Evolutionary conservation across 306 rosid species (phyloP), one percentile per base, ranked within the genome.

Genomic region (Inga laurina): DNA sequence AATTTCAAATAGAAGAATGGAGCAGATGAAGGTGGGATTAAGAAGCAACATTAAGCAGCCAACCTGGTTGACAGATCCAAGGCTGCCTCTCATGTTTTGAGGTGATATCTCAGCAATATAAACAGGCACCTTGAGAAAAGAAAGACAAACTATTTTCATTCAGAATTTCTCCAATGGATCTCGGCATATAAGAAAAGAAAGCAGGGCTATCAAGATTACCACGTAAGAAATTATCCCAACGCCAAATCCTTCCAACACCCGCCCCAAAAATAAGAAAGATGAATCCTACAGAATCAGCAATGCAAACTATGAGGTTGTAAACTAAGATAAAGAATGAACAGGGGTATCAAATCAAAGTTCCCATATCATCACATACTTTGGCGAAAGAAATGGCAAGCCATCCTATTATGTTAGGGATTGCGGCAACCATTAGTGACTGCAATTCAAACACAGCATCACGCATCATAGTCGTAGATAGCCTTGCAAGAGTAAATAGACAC

Each of bases 1-100:
- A 22, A 57, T 30, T 37, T 22, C 71, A 68, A 79, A 68, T 56
- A 18, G 84, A 18, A n/a, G 10, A 32, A 8, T 12, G 74, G 12
- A 22, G 67, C 52, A 30, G 70, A 77, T 4, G 43, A 86, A 14
- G 34, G 52, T 44, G 7, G 16, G 30, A 62, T 51, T 21, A 71
- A 70, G 59, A 82, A 43, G 71, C 69, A 83, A 76, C 45, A 76
- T 75, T n/a, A 80, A 45, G 41, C 48, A 70, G 32, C 82, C 72
- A 84, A 94, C 98, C 98, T 94, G 98, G 84, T 94, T 92, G 39
- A 92, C 93, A 61, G 98, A 90, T 61, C 98, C 98, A 84, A 94
- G 93, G 85, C 87, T 16, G 78, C 98, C 98, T 87, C 98, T 89
- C 91, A 91, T 65, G 89, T 94, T 85, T 82, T 92, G 92, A 81